phyloP scores from a whole-genome alignment of 2,329 filamentous ascomycete genomes.

The Ambrosiella cleistominuta region DNA sequence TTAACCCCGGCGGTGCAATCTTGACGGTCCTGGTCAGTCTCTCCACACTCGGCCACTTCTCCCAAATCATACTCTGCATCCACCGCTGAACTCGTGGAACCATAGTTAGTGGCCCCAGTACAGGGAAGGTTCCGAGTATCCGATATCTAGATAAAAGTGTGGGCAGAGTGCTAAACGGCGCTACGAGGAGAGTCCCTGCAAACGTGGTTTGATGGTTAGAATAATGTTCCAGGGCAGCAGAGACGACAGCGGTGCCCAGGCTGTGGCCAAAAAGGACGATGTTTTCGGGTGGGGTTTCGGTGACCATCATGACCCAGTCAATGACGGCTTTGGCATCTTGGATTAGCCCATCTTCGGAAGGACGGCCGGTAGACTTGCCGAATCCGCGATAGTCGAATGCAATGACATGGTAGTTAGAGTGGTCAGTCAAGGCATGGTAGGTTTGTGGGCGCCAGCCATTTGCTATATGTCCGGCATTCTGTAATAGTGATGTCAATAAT shows the following conservation, averaged over 20 bases:
- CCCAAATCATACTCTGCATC: conserved; percentile 48
- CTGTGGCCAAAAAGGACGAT: conserved; percentile 77
- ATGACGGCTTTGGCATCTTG: conserved; percentile 58
- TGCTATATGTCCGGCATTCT: conserved; percentile 76
- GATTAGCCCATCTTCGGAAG: conserved; percentile 66
- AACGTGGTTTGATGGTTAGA: conserved; percentile 46
- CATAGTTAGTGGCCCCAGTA: conserved; percentile 53
- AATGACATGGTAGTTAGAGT: conserved; percentile 63
- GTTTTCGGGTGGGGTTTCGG: conserved; percentile 46
- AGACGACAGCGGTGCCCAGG: conserved; percentile 69
- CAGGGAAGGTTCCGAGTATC: conserved; percentile 58
- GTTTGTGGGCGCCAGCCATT: conserved; percentile 59
- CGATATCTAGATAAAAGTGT: conserved; percentile 61
- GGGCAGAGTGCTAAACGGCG: conserved; percentile 60
- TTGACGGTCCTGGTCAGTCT: conserved; percentile 42
- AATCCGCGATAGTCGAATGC: conserved; percentile 84
- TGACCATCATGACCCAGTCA: conserved; percentile 50
- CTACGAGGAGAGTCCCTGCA: conserved; percentile 62
- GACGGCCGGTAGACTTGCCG: conserved; percentile 61
- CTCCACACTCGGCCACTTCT: conserved; percentile 60
- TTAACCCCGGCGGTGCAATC: conserved; percentile 34
- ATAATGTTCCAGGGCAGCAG: conserved; percentile 57
- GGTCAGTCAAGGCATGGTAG: conserved; percentile 60
- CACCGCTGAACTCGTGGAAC: conserved; percentile 4
- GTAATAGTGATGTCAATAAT: conserved; percentile 18